Percentiles rank a stretch among this genome's conserved stretches.
phyloP scores from a whole-genome alignment of 129 eudicot species.

The Flaveria ramosissima region DNA sequence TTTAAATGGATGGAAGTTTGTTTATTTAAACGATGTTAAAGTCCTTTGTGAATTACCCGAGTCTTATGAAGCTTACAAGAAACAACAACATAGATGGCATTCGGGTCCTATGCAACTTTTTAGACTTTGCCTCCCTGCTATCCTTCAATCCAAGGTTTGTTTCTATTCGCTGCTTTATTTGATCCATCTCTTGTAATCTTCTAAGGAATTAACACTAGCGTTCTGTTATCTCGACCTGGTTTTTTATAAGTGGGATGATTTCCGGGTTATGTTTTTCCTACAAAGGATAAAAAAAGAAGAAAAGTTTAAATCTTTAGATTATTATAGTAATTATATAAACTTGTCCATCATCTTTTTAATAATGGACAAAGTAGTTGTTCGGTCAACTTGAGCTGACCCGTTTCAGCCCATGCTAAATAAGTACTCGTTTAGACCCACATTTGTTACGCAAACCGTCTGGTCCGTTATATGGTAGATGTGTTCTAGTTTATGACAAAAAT shows the following conservation, averaged over 20 bases:
- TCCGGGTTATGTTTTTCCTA: neutral
- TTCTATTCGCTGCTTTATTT: neutral
- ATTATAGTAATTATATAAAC: neutral
- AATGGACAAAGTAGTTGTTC: neutral
- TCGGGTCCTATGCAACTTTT: slow-evolving; percentile 91
- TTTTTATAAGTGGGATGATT: neutral
- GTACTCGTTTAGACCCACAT: too few species aligned
- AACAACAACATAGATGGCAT: slow-evolving; percentile 84
- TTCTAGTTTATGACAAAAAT: too few species aligned
- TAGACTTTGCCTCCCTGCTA: slow-evolving; percentile 62
- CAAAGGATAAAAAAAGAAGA: neutral
- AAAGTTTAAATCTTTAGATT: neutral
- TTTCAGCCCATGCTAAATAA: too few species aligned
- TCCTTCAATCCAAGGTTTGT: slow-evolving; percentile 61
- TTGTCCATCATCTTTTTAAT: neutral
- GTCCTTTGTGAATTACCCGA: slow-evolving; percentile 72
- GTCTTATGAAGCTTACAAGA: slow-evolving; percentile 78
- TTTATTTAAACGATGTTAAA: slow-evolving; percentile 63
- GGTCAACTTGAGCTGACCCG: neutral
- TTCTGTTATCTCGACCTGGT: neutral
- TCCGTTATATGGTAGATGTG: too few species aligned
- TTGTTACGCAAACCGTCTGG: too few species aligned
- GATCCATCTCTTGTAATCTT: neutral
- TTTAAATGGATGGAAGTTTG: slow-evolving; percentile 66
- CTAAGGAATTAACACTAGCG: neutral